Base-by-base conservation (phyloP, 2,329 filamentous ascomycete species). In the Botrytis paeoniae region DNA sequence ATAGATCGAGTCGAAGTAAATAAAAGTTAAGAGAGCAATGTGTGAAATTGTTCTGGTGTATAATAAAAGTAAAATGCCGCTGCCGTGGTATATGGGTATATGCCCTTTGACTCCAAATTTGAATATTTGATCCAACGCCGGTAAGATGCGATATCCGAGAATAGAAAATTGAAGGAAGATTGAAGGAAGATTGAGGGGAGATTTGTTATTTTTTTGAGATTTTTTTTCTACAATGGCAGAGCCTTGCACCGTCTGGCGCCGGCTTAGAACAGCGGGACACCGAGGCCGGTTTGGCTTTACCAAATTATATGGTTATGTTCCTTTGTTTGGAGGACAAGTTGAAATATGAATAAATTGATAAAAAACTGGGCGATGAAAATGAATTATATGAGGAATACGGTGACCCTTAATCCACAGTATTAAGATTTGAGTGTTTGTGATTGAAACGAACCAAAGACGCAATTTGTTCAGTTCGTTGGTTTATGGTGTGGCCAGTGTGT, bases 201-300 rank as follows among this genome's bases (percentile, higher is more conserved):
- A 76, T 75, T 41, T 45, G 20, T 25, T 29, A 43, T 63, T 65
- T 51, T 37, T 48, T 51, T 25, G 7, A 16, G 25, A 5, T 6
- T 22, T 29, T 14, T 29, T 54, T 54, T 68, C n/a, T 54, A 75
- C 74, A 76, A 77, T 73, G 73, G 77, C 72, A 74, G 78, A 78
- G 78, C 80, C 79, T 79, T 79, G 77, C 79, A 78, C 79, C 79
- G 77, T 75, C 79, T 75, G 80, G 79, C 78, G 79, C 79, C 78
- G 78, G 79, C 80, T 79, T 75, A 77, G 74, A 74, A 73, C 45
- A 79, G 79, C 79, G 75, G 78, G 78, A 78, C 79, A 79, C 79
- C 79, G 76, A 77, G 70, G 75, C 75, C 75, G 77, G 77, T 75
- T 77, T 73, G 77, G 78, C 78, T 68, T 68, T 75, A 79, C 79